phyloP scores from a whole-genome alignment of 179 eudicot species.

The Sideroxylon spinosum region DNA sequence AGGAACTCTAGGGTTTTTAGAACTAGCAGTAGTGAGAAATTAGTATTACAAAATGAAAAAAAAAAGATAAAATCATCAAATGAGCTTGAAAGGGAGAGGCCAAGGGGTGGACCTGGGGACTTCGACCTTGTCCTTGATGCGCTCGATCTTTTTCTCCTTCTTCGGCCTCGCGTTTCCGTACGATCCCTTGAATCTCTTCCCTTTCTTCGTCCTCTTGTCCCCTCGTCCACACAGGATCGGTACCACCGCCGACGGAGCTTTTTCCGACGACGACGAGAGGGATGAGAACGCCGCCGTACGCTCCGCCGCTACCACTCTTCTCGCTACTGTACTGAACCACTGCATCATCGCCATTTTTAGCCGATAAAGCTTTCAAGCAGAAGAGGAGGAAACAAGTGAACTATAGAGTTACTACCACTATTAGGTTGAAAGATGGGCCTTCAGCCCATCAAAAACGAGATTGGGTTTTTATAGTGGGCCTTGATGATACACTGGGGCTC shows the following conservation, averaged over 20 bases:
- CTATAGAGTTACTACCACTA: no score
- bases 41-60: no score
- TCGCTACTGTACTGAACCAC: slow-evolving; percentile 41
- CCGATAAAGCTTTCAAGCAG: no score
- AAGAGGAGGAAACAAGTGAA: no score
- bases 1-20: background rate
- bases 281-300: slow-evolving; percentile 21
- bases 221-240: slow-evolving; percentile 83
- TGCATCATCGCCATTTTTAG: slow-evolving; percentile 56
- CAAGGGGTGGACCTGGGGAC: slow-evolving; percentile 96
- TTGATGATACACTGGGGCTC: no score
- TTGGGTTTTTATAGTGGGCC: no score
- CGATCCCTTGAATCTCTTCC: slow-evolving; percentile 88
- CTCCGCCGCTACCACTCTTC: slow-evolving; percentile 33
- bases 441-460: no score
- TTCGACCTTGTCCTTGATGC: slow-evolving; percentile 78
- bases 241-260: slow-evolving; percentile 15
- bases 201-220: slow-evolving; percentile 87
- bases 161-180: slow-evolving; percentile 78
- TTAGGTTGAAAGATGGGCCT: no score
- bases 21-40: background rate
- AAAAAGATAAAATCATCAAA: slow-evolving; percentile 18
- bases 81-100: slow-evolving; percentile 97
- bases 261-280: slow-evolving; percentile 27
- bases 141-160: slow-evolving; percentile 66